Base-by-base conservation (phyloP, 169 alveolate species). In the Eimeria necatrix region DNA sequence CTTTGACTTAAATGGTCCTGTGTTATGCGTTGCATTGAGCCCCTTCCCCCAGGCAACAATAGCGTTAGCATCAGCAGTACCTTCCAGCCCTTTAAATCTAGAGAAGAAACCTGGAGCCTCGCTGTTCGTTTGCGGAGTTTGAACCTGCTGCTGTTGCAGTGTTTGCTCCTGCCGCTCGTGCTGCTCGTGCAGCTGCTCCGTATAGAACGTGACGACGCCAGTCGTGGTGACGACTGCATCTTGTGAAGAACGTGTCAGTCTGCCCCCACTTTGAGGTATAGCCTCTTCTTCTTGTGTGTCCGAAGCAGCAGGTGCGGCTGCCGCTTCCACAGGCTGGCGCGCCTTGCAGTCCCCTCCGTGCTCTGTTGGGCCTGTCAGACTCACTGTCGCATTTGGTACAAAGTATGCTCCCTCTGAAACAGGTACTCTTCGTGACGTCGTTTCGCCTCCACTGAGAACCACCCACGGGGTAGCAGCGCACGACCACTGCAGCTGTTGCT, bases 141-240 rank as follows among this genome's bases (percentile, higher is more conserved):
- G 88, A 14, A n/a, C 52, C 74, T 12, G 90, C 41, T 56, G 90
- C 26, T 53, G 73, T 6, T 81, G 24, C 90, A 51, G 74, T 49
- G 32, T 24, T 0, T 51, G 48, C 48, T 18, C 49, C 26, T 20
- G 70, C 22, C 0, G 88, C 20, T 49, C 59, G 5, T 41, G 64
- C 64, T 49, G 61, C 88, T 4, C 56, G 61, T 48, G 61, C 48
- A 20, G 16, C 10, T 76, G 68, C 86, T 76, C n/a, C n/a, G n/a
- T 48, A 49, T 18, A 16, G 61, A 49, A 6, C 46, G 48, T 41
- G 51, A 22, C n/a, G 41, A 20, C 64, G 64, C 24, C 64, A 8
- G 86, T 2, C 1, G 86, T 46, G 68, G 61, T n/a, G 48, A 20
- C 32, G 46, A 60, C 86, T 32, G 41, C 22, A 48, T 49, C 64